A percentile compares a stretch with the other conserved stretches of the same genome.
Evolutionary conservation across 2,329 filamentous ascomycete species (phyloP).

Genomic region (Colletotrichum salicis): DNA sequence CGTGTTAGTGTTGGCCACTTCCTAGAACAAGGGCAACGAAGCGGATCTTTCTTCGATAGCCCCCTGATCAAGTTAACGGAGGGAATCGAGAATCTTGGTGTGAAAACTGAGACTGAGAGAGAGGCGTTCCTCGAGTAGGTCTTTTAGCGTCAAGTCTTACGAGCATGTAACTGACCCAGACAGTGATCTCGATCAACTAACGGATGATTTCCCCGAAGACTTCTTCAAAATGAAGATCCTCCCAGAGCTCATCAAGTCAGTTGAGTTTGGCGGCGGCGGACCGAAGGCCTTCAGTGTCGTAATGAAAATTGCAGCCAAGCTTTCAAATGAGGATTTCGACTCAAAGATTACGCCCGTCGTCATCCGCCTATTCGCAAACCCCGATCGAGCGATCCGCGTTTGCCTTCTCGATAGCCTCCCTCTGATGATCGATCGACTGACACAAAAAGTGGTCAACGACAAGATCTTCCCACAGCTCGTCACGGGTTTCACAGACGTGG

Average conservation of each 20-base stretch:
- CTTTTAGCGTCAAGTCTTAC: neutral
- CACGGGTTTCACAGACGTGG: conserved; percentile 93
- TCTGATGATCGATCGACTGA: conserved; percentile 88
- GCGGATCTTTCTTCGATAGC: conserved; percentile 90
- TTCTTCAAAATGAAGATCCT: conserved; percentile 98
- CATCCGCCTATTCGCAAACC: conserved; percentile 87
- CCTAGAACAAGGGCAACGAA: conserved; percentile 85
- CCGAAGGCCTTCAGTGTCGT: conserved; percentile 89
- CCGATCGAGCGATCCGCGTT: conserved; percentile 90
- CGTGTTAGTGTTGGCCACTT: conserved; percentile 87
- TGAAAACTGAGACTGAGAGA: conserved; percentile 86
- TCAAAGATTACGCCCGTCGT: conserved; percentile 85
- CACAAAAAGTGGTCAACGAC: conserved; percentile 91
- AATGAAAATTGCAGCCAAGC: conserved; percentile 88
- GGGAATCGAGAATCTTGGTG: conserved; percentile 89
- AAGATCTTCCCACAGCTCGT: conserved; percentile 96
- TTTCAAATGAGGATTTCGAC: conserved; percentile 91
- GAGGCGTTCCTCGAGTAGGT: conserved; percentile 80
- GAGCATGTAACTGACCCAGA: conserved; percentile 43
- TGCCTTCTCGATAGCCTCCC: conserved; percentile 90
- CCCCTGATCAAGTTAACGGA: conserved; percentile 92
- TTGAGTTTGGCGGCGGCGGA: conserved; percentile 97
- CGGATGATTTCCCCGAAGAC: conserved; percentile 95
- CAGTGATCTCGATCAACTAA: conserved; percentile 82
- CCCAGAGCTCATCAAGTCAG: conserved; percentile 94